phyloP scores from a whole-genome alignment of 2,329 filamentous ascomycete species.

The Chaetomium sp. region DNA sequence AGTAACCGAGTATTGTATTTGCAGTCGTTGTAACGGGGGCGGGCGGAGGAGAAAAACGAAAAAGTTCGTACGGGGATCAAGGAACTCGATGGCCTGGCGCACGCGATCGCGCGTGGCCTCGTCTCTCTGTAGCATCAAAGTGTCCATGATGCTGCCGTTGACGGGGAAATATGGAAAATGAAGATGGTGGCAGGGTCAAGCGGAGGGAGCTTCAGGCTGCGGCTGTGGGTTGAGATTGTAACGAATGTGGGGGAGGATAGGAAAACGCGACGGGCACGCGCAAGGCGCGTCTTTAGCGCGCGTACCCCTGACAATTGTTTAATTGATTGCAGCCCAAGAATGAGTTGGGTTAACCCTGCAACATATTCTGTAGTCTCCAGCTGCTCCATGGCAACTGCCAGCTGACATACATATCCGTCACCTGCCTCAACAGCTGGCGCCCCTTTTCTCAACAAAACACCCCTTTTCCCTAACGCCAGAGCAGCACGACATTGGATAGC shows the following conservation, averaged over 20 bases:
- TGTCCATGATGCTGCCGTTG: constrained; percentile 61
- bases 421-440: too few relatives aligned
- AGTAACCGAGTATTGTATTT: background rate
- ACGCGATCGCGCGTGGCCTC: constrained; percentile 82
- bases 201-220: constrained; percentile 5
- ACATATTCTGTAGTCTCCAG: too few relatives aligned
- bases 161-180: constrained; percentile 8
- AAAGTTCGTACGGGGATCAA: constrained; percentile 76
- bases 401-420: too few relatives aligned
- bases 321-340: constrained; percentile 32
- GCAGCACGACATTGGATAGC: too few relatives aligned
- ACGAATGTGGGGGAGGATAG: constrained; percentile 22
- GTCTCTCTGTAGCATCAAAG: constrained; percentile 71
- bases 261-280: constrained; percentile 33
- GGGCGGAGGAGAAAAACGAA: constrained; percentile 30
- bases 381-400: too few relatives aligned
- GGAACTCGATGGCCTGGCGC: constrained; percentile 85
- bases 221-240: constrained; percentile 16
- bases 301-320: constrained; percentile 31
- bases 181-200: constrained; percentile 7
- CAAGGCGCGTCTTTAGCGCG: constrained; percentile 30
- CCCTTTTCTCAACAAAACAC: too few relatives aligned
- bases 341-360: background rate
- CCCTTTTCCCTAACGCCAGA: too few relatives aligned
- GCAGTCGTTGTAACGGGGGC: background rate